Conservation (phyloP, 2,329 filamentous ascomycete genomes). For the Diaporthe eres region DNA sequence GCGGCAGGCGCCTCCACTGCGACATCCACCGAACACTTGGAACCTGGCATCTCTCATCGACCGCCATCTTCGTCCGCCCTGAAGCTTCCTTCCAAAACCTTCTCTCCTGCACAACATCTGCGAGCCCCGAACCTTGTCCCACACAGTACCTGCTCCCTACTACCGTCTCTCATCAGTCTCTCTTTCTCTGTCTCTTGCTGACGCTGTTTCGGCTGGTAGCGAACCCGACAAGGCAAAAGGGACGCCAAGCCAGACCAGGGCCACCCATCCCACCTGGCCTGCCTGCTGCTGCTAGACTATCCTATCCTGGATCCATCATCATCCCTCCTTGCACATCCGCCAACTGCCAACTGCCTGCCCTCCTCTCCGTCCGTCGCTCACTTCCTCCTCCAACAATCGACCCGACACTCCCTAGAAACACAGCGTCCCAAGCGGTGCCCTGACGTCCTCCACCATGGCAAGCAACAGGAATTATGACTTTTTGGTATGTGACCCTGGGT, state of each 20-base stretch:
- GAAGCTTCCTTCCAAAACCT: constrained; percentile 8
- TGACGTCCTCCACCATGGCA: constrained; percentile 76
- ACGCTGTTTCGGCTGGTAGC: constrained; percentile 31
- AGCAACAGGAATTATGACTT: constrained; percentile 99
- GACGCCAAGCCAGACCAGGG: constrained; percentile 30
- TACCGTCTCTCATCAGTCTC: not conserved
- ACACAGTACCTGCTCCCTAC: constrained; percentile 15
- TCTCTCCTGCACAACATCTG: constrained; percentile 35
- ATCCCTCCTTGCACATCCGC: constrained; percentile 25
- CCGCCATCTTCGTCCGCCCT: constrained; percentile 32
- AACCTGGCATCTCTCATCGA: constrained; percentile 28
- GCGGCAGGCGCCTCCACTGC: constrained; percentile 21
- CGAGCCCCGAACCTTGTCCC: constrained; percentile 31
- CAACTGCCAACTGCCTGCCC: constrained; percentile 25
- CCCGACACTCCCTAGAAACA: constrained; percentile 23
- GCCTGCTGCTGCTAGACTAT: constrained; percentile 4
- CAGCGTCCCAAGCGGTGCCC: constrained; percentile 40
- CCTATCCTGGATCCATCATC: constrained; percentile 34
- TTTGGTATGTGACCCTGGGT: constrained; percentile 75
- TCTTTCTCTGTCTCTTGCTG: not conserved
- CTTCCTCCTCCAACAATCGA: constrained; percentile 15
- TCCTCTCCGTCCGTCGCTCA: constrained; percentile 30
- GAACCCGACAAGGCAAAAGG: constrained; percentile 32
- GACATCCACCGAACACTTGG: constrained; percentile 30
- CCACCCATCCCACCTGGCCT: constrained; percentile 23